Evolutionary conservation across 306 rosid species (phyloP), one percentile per base, ranked within the genome.

Genomic region (Glycine soja): DNA sequence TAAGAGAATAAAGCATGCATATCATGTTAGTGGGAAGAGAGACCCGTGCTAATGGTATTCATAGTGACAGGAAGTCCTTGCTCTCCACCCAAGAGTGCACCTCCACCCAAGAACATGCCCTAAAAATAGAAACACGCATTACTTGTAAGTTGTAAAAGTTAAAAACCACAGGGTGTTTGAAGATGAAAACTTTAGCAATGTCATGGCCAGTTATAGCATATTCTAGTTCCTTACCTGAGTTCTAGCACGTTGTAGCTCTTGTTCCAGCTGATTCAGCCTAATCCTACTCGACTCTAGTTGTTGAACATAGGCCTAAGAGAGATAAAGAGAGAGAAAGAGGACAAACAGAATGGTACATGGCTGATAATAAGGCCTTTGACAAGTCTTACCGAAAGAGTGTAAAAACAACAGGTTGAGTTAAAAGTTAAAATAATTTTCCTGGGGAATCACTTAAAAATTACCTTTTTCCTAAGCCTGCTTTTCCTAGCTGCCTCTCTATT

Each of bases 401-500:
- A 51, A 79, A 24, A 51, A 81, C 40, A 71, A 73, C 10, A 78
- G 12, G 70, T 7, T 2, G 45, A 68, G 8, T 72, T 58, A 7
- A 74, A 65, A 40, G 7, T 43, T 38, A 38, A 0, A 38, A 24
- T 1, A 4, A 67, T 74, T n/a, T 63, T 64, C 5, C 61, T 61
- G 43, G 58, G 80, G 36, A 76, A 53, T 64, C 19, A 38, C 48
- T 50, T 46, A 9, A 38, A 3, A 5, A 2, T 8, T 36, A 89
- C 99, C 97, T 96, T 96, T 85, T 96, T 96, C 72, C 99, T 90
- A 7, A 96, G 97, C 90, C 99, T 93, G 93, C 99, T 93, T 86
- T 96, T 96, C 86, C 97, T 92, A 14, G 99, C 99, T 63, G 99
- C 99, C 81, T 96, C 99, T 81, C 99, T 92, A 89, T 96, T 96